Conservation (phyloP, 495 filamentous ascomycete species). For the Platismatia glauca region DNA sequence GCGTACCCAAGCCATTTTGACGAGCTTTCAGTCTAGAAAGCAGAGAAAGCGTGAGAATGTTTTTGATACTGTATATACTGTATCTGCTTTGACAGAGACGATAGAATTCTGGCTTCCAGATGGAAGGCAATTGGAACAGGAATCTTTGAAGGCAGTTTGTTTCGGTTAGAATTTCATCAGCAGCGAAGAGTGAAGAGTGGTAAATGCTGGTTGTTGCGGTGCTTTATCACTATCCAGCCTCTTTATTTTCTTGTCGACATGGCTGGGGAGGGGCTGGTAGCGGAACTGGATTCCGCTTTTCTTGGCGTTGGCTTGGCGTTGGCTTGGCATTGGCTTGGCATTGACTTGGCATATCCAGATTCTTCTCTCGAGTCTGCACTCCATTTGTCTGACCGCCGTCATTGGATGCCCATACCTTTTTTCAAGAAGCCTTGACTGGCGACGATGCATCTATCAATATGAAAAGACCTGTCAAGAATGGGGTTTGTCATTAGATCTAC, state of each 20-base stretch:
- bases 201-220: background rate
- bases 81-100: background rate
- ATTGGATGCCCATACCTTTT: too few relatives aligned
- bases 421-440: too few relatives aligned
- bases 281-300: background rate
- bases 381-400: too few relatives aligned
- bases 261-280: conserved; percentile 2
- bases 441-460: too few relatives aligned
- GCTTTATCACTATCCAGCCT: background rate
- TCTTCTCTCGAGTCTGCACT: too few relatives aligned
- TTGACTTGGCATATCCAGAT: background rate
- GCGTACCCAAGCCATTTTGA: background rate
- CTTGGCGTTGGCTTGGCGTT: background rate
- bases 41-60: background rate
- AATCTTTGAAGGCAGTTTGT: background rate
- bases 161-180: background rate
- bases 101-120: background rate
- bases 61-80: too few relatives aligned
- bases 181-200: background rate
- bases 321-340: background rate
- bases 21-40: background rate
- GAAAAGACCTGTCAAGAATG: too few relatives aligned
- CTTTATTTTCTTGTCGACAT: background rate
- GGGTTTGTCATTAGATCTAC: too few relatives aligned
- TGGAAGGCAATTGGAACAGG: background rate